Evolutionary conservation across 768 basidiomycete species (phyloP).

Genomic region (Tricholoma terreum): DNA sequence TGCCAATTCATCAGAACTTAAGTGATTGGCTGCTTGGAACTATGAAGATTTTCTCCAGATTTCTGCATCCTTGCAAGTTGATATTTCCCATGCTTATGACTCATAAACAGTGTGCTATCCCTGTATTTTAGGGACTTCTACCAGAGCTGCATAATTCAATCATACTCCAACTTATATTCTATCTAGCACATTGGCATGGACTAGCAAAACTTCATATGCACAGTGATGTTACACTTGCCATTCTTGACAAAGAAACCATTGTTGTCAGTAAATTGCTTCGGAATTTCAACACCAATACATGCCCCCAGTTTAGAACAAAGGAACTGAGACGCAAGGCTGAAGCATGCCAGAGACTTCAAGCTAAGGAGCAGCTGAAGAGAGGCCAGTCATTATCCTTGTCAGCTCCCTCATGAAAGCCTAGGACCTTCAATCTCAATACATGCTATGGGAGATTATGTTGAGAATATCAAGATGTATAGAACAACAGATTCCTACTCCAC

Average conservation of each 20-base stretch:
- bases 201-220: slow-evolving; percentile 11
- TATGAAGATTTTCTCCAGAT: slow-evolving; percentile 30
- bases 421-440: neutral
- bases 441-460: neutral
- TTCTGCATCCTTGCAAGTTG: neutral
- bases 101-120: slow-evolving; percentile 26
- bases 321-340: neutral
- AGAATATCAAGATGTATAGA: neutral
- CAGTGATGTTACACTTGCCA: neutral
- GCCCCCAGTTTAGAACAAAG: neutral
- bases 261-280: slow-evolving; percentile 20
- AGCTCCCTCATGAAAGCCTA: neutral
- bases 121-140: slow-evolving; percentile 37
- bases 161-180: slow-evolving; percentile 26
- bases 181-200: slow-evolving; percentile 8
- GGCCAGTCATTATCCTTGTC: neutral
- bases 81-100: neutral
- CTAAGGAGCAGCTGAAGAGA: neutral
- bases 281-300: slow-evolving; percentile 12
- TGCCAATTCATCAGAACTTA: slow-evolving; percentile 22
- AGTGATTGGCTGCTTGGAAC: slow-evolving; percentile 26
- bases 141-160: slow-evolving; percentile 23
- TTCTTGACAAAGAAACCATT: slow-evolving; percentile 16
- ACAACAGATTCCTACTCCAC: neutral
- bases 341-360: neutral